phyloP scores from a whole-genome alignment of 106 monocot species.

The Dactylorhiza incarnata region DNA sequence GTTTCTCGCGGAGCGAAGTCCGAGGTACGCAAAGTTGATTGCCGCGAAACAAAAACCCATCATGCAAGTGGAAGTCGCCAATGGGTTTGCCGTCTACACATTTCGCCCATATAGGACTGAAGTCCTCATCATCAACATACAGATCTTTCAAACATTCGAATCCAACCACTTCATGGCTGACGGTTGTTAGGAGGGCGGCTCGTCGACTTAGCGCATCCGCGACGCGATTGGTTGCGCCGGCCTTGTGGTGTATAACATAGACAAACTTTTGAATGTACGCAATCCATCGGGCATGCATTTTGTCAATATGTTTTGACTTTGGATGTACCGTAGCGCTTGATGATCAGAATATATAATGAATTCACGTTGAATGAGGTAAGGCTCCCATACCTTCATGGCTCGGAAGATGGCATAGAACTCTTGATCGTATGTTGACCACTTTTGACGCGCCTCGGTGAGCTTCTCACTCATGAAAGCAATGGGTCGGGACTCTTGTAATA shows the following conservation, averaged over 20 bases:
- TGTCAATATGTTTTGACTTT: not conserved
- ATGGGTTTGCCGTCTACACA: not conserved
- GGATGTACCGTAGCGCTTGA: too few relatives aligned
- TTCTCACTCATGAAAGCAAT: too few relatives aligned
- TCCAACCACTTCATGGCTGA: not conserved
- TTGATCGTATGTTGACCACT: too few relatives aligned
- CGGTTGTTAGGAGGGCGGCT: not conserved
- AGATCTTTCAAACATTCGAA: conserved; percentile 1
- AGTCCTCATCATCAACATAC: conserved; percentile 4
- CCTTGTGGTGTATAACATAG: not conserved
- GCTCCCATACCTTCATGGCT: too few relatives aligned
- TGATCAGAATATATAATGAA: too few relatives aligned
- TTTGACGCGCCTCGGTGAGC: too few relatives aligned
- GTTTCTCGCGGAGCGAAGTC: not conserved
- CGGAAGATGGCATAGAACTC: too few relatives aligned
- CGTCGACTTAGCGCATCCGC: not conserved
- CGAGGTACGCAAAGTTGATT: not conserved
- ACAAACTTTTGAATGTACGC: too few relatives aligned
- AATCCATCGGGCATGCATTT: not conserved
- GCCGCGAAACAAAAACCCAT: not conserved
- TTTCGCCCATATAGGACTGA: not conserved
- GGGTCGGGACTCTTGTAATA: too few relatives aligned
- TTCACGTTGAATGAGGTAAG: too few relatives aligned
- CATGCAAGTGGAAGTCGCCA: not conserved
- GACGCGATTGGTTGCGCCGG: not conserved